Conservation (phyloP, 192 early-diverging fungal genomes). For the Backusella luteola region DNA sequence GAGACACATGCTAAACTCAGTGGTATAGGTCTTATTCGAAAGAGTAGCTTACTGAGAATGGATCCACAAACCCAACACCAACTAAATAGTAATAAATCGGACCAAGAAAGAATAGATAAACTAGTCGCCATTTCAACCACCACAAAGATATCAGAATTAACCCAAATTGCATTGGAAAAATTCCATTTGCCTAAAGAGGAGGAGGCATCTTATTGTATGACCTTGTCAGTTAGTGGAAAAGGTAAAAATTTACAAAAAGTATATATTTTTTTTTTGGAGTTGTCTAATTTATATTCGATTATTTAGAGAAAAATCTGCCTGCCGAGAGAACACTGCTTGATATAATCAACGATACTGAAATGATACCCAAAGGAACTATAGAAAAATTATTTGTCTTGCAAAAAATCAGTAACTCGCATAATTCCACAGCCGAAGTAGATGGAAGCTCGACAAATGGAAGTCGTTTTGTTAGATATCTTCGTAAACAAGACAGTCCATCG, state of each 20-base stretch:
- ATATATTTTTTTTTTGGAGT: no score
- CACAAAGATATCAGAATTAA: conserved; percentile 45
- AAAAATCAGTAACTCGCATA: background rate
- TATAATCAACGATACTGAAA: conserved; percentile 11
- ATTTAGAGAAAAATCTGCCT: conserved; percentile 14
- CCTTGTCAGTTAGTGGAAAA: conserved; percentile 6
- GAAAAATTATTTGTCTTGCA: conserved; percentile 28
- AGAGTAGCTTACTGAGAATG: conserved; percentile 9
- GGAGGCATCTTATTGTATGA: conserved; percentile 18
- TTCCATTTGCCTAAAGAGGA: conserved; percentile 46
- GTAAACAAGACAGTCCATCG: background rate
- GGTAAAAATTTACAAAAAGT: background rate
- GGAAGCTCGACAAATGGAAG: no score
- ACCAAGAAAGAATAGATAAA: conserved; percentile 35
- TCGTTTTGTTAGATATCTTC: conserved; percentile 5
- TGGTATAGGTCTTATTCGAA: conserved; percentile 7
- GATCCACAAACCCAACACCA: background rate
- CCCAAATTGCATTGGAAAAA: conserved; percentile 46
- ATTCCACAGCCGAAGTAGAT: background rate
- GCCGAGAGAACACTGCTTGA: conserved; percentile 15
- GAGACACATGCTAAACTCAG: background rate
- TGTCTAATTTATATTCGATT: no score
- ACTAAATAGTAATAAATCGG: background rate
- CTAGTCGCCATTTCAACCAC: conserved; percentile 40
- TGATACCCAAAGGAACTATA: conserved; percentile 24